Evolutionary conservation across 352 stramenopile species (phyloP).

Genomic region (Phytophthora boehmeriae): DNA sequence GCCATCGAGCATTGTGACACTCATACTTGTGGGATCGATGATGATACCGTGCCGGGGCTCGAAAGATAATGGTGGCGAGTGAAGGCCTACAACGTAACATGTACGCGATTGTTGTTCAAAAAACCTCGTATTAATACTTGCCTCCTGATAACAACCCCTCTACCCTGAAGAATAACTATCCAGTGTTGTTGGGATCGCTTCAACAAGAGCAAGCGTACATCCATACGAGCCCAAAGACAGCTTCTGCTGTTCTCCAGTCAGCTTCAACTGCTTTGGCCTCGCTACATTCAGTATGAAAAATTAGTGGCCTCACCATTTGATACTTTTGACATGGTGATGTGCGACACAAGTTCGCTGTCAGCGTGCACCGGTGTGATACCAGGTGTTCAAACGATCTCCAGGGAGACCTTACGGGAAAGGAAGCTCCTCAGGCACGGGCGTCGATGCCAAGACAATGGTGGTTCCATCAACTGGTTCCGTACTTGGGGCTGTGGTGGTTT

Average conservation of each 20-base stretch:
- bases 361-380: not conserved
- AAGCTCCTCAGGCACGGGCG: no score
- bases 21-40: no score
- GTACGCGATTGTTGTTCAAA: constrained; percentile 1
- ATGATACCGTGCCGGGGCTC: no score
- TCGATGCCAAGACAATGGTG: no score
- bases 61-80: no score
- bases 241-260: constrained; percentile 9
- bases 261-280: constrained; percentile 7
- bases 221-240: constrained; percentile 11
- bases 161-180: constrained; percentile 23
- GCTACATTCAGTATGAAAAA: constrained; percentile 21
- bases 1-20: no score
- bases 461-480: no score
- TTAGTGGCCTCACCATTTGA: not conserved
- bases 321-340: not conserved
- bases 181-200: constrained; percentile 8
- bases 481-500: no score
- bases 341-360: not conserved
- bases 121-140: constrained; percentile 8
- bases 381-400: not conserved
- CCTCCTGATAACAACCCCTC: constrained; percentile 7
- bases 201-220: constrained; percentile 18
- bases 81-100: no score
- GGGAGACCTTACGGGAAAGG: no score